Evolutionary conservation across 768 basidiomycete species (phyloP).

Genomic region (Polyporus arcularius): DNA sequence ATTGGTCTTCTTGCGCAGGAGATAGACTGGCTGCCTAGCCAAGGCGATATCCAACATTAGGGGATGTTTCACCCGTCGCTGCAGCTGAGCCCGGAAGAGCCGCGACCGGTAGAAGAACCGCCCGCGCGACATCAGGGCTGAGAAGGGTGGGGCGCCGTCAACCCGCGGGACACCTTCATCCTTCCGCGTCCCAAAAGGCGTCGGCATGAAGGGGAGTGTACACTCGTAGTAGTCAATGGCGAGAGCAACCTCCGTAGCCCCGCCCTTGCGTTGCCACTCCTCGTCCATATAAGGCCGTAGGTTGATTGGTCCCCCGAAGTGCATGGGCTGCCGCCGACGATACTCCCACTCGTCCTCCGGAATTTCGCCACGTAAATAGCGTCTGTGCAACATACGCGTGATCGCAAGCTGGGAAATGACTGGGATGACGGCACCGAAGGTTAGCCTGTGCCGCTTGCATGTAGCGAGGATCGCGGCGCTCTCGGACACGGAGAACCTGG

Average conservation of each 20-base stretch:
- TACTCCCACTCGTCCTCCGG: constrained; percentile 53
- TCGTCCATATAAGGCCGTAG: constrained; percentile 50
- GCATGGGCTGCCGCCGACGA: constrained; percentile 49
- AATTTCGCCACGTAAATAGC: constrained; percentile 50
- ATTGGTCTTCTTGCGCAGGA: constrained; percentile 20
- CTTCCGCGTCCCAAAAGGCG: constrained; percentile 28
- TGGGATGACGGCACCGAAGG: constrained; percentile 53
- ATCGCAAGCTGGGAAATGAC: constrained; percentile 54
- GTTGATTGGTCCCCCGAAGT: constrained; percentile 51
- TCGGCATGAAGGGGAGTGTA: constrained; percentile 50
- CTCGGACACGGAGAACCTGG: constrained; percentile 31
- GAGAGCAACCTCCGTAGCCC: constrained; percentile 43
- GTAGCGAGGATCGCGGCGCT: constrained; percentile 35
- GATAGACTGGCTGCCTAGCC: constrained; percentile 22
- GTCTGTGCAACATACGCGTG: constrained; percentile 50
- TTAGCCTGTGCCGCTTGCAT: constrained; percentile 45
- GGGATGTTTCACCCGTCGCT: constrained; percentile 41
- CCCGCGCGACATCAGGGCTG: constrained; percentile 42
- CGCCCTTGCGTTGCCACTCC: constrained; percentile 48
- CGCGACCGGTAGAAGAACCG: constrained; percentile 50
- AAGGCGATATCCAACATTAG: constrained; percentile 45
- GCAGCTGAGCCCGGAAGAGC: constrained; percentile 39
- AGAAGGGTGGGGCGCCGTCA: constrained; percentile 41
- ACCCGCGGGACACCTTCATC: constrained; percentile 35
- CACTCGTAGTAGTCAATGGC: constrained; percentile 45